A percentile compares a stretch with the other conserved stretches of the same genome.
Conservation (phyloP, 352 stramenopile genomes). For the Globisporangium paddicum region DNA sequence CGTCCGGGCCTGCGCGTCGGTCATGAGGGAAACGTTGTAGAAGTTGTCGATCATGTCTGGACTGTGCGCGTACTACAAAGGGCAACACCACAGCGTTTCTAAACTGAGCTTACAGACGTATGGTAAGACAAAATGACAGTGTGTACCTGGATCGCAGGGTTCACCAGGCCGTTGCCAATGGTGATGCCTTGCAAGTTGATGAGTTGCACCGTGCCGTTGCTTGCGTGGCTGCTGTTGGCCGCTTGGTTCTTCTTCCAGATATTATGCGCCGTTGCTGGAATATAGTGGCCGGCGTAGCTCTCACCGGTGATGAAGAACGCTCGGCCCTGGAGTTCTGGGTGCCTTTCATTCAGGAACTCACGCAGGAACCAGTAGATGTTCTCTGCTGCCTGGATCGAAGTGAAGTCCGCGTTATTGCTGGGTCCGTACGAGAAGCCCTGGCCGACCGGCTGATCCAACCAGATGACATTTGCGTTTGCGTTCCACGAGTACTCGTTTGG, state of each 20-base stretch:
- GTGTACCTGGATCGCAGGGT: not conserved
- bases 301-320: slow-evolving; percentile 70
- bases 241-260: slow-evolving; percentile 43
- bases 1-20: too few relatives aligned
- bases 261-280: slow-evolving; percentile 44
- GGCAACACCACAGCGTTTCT: too few relatives aligned
- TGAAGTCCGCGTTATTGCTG: slow-evolving; percentile 27
- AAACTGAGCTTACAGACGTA: too few relatives aligned
- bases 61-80: too few relatives aligned
- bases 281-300: slow-evolving; percentile 67
- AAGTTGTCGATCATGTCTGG: too few relatives aligned
- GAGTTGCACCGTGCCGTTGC: not conserved
- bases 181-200: not conserved
- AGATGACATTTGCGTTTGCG: slow-evolving; percentile 59
- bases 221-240: not conserved
- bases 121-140: too few relatives aligned
- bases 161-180: not conserved
- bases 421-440: slow-evolving; percentile 49
- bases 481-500: slow-evolving; percentile 63
- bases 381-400: slow-evolving; percentile 48
- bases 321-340: slow-evolving; percentile 46
- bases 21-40: too few relatives aligned
- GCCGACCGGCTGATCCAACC: slow-evolving; percentile 58
- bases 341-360: slow-evolving; percentile 46
- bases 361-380: slow-evolving; percentile 74